These are phyloP conservation scores for Cryptococcus hybrid DNA, from an alignment of 1,284 basidiomycete species.

Conservation along the genomic window DNA sequence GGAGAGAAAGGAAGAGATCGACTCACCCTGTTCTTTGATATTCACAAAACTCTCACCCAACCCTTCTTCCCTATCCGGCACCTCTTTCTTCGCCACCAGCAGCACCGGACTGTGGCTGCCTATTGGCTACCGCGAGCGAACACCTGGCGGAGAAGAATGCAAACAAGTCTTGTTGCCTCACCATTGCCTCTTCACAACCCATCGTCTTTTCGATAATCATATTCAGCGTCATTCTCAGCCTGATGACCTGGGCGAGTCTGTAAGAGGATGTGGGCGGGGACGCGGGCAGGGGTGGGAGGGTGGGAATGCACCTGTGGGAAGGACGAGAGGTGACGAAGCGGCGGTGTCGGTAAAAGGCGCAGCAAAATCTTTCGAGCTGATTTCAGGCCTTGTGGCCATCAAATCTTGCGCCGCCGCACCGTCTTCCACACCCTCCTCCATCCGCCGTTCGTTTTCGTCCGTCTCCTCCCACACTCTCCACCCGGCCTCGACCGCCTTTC, in stretches of 20 bases:
- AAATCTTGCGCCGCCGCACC: too few relatives aligned
- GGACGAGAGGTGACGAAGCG: background rate
- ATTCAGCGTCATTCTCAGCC: slow-evolving; percentile 83
- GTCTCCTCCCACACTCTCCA: slow-evolving; percentile 55
- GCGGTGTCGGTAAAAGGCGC: too few relatives aligned
- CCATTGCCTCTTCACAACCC: slow-evolving; percentile 79
- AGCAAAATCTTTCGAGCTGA: too few relatives aligned
- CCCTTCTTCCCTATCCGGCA: slow-evolving; percentile 2
- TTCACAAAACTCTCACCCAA: background rate
- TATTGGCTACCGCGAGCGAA: slow-evolving; percentile 5
- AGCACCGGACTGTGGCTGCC: background rate
- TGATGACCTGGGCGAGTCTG: slow-evolving; percentile 72
- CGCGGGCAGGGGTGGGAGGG: slow-evolving; percentile 4
- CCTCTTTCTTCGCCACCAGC: background rate
- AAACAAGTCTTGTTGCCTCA: slow-evolving; percentile 82
- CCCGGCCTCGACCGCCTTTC: slow-evolving; percentile 71
- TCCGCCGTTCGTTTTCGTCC: too few relatives aligned
- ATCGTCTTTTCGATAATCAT: slow-evolving; percentile 79
- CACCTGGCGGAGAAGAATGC: slow-evolving; percentile 61
- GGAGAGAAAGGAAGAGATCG: too few relatives aligned
- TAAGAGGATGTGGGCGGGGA: slow-evolving; percentile 51
- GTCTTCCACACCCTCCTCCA: slow-evolving; percentile 19
- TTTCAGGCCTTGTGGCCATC: too few relatives aligned
- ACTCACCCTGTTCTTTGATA: too few relatives aligned
- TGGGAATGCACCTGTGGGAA: background rate